Evolutionary conservation across 2,329 filamentous ascomycete genomes (phyloP).

Genomic region (Fusarium sp.): DNA sequence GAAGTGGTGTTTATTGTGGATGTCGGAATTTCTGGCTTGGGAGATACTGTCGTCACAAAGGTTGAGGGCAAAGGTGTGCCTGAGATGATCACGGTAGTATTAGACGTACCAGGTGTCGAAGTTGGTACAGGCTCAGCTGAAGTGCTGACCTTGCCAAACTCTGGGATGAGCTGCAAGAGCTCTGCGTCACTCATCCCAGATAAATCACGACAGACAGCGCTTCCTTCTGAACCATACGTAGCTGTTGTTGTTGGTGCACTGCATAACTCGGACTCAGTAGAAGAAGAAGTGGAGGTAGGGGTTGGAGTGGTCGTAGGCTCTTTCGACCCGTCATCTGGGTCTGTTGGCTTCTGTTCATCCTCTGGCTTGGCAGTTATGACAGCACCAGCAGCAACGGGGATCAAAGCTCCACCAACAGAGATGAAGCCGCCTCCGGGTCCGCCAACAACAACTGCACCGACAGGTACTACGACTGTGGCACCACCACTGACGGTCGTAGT

Average conservation of each 20-base stretch:
- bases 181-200: neutral
- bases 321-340: neutral
- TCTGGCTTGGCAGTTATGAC: neutral
- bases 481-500: neutral
- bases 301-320: neutral
- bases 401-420: neutral
- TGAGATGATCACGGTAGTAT: neutral
- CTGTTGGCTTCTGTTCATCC: neutral
- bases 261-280: neutral
- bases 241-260: neutral
- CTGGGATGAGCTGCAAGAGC: neutral
- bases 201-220: neutral
- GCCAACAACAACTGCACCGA: accelerated
- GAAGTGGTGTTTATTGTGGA: neutral
- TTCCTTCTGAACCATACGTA: neutral
- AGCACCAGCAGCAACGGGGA: neutral
- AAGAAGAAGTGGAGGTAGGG: neutral
- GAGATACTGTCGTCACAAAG: neutral
- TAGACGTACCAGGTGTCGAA: neutral
- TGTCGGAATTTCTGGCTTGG: neutral
- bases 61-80: neutral
- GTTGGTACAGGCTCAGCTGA: neutral
- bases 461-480: neutral
- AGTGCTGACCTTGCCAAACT: neutral
- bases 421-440: accelerated